Base-by-base conservation (phyloP, 2,329 filamentous ascomycete genomes). In the Calonectria pseudoturangicola region DNA sequence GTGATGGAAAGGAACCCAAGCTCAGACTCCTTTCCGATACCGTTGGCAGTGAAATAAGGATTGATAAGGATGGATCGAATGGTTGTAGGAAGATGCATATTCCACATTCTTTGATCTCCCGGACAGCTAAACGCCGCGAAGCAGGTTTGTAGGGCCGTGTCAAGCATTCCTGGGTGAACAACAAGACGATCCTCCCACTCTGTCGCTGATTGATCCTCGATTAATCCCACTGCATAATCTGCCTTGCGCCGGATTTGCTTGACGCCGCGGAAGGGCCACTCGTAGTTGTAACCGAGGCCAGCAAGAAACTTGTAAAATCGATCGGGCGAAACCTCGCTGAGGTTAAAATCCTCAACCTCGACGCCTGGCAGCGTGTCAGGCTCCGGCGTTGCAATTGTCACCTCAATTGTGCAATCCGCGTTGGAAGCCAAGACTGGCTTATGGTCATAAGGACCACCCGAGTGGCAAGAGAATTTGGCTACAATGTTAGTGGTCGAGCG, bases 221-320 rank as follows among this genome's bases (percentile, higher is more conserved):
- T 71, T 3, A n/a, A 28, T 4, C 63, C 69, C 2, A 13, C 16
- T 16, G 50, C 39, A 9, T 56, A 56, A 9, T 63, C n/a, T 15
- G 56, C 13, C 51, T 54, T 51, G 13, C 36, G 63, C n/a, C 27
- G 41, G 33, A 63, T 66, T 39, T 33, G 12, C 12, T 9, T 47
- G 39, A 56, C 28, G 27, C 50, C 63, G 21, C 45, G 51, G 27
- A 47, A 48, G 30, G 51, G 48, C 21, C 62, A 50, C n/a, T 63
- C 30, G 27, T 74, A 79, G 68, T 77, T 80, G 25, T 79, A 66
- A 4, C 63, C 63, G n/a, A 63, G 39, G 3, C 39, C 12, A 16
- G 5, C 28, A 36, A 58, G 51, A 15, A 58, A 58, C 15, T 58
- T 21, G 28, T 58, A 58, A n/a, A 58, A 58, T 13, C 51, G 15